A percentile compares a stretch with the other conserved stretches of the same genome.
These are phyloP conservation scores for Eucalyptus fibrosa DNA, from an alignment of 345 rosid species.

Conservation along the genomic window DNA sequence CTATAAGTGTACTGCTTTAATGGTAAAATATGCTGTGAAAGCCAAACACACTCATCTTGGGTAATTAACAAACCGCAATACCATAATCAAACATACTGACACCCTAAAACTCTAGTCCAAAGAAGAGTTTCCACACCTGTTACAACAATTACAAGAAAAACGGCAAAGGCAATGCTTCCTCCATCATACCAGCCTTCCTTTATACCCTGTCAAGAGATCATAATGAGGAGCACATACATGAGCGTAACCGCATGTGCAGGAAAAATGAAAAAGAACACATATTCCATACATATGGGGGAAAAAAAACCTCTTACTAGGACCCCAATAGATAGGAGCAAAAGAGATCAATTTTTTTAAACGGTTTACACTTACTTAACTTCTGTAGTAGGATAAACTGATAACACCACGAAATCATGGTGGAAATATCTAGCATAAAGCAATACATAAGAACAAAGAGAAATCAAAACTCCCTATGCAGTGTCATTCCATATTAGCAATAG, in stretches of 20 bases:
- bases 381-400: neutral
- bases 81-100: neutral
- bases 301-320: neutral
- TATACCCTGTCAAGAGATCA: slow-evolving; percentile 43
- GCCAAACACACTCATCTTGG: neutral
- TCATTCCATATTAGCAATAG: neutral
- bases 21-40: neutral
- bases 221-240: neutral
- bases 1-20: neutral
- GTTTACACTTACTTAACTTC: neutral
- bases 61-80: neutral
- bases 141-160: slow-evolving; percentile 82
- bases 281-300: neutral
- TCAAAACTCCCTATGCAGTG: neutral
- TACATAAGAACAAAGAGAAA: neutral
- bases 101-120: neutral
- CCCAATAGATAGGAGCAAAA: neutral
- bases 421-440: neutral
- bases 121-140: slow-evolving; percentile 45
- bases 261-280: neutral
- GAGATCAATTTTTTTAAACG: neutral
- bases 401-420: neutral
- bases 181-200: slow-evolving; percentile 99
- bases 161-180: slow-evolving; percentile 94
- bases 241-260: neutral